phyloP scores from a whole-genome alignment of 2,329 filamentous ascomycete species.

The Monilinia fructicola region DNA sequence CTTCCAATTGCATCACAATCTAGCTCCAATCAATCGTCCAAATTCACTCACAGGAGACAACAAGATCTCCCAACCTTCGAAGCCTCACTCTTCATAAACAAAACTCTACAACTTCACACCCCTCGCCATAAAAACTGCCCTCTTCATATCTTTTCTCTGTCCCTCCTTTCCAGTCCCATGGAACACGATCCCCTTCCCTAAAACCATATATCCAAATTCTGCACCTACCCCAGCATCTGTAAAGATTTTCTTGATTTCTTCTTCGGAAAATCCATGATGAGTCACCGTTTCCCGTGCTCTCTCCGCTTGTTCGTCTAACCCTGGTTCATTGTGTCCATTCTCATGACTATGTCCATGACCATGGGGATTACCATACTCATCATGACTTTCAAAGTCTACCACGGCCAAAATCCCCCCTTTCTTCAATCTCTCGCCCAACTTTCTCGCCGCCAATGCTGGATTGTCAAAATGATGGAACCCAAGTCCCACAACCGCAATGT shows the following conservation, averaged over 20 bases:
- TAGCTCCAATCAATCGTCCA: neutral
- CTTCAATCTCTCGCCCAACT: slow-evolving; percentile 60
- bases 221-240: slow-evolving; percentile 58
- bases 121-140: slow-evolving; percentile 34
- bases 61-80: no score
- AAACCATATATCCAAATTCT: slow-evolving; percentile 53
- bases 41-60: no score
- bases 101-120: slow-evolving; percentile 23
- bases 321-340: slow-evolving; percentile 30
- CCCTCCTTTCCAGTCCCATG: slow-evolving; percentile 18
- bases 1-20: neutral
- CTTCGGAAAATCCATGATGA: slow-evolving; percentile 64
- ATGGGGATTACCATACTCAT: slow-evolving; percentile 30
- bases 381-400: slow-evolving; percentile 64
- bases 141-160: slow-evolving; percentile 25
- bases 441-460: slow-evolving; percentile 56
- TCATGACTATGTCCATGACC: slow-evolving; percentile 33
- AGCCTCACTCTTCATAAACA: neutral
- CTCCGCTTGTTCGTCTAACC: slow-evolving; percentile 22
- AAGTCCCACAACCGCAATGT: slow-evolving; percentile 62
- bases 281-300: slow-evolving; percentile 55
- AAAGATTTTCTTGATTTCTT: slow-evolving; percentile 60
- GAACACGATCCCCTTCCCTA: slow-evolving; percentile 38
- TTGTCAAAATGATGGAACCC: slow-evolving; percentile 69
- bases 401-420: slow-evolving; percentile 67